A percentile compares a stretch with the other conserved stretches of the same genome.
These are phyloP conservation scores for Carex littledalei DNA, from an alignment of 176 grass and related monocot genomes.

Conservation along the genomic window DNA sequence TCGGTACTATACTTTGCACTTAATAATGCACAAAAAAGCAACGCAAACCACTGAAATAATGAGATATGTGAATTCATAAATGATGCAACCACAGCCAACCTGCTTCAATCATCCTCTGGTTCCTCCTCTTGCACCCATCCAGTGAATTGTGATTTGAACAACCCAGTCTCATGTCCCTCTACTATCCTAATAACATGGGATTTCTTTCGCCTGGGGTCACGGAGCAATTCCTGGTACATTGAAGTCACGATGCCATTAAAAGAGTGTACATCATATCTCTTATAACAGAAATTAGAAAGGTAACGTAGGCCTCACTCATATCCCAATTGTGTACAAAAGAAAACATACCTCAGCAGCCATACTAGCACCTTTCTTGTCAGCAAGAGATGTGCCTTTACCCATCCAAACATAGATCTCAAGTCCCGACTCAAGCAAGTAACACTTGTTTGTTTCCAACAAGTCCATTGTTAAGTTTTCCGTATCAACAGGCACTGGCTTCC, in stretches of 20 bases:
- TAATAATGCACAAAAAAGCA: neutral
- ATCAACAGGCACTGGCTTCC: conserved; percentile 43
- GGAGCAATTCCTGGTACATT: conserved; percentile 64
- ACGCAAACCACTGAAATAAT: neutral
- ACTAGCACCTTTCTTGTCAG: conserved; percentile 76
- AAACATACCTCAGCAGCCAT: conserved; percentile 67
- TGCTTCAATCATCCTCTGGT: neutral
- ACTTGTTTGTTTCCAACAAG: conserved; percentile 82
- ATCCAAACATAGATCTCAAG: conserved; percentile 78
- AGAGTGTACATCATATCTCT: neutral
- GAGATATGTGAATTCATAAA: neutral
- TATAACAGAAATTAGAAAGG: neutral
- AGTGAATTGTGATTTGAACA: conserved; percentile 73
- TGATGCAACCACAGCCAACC: neutral
- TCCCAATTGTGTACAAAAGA: neutral
- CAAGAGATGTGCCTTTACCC: conserved; percentile 71
- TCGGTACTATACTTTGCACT: neutral
- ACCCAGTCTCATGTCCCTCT: conserved; percentile 62
- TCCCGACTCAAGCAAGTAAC: conserved; percentile 68
- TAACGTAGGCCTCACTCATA: neutral
- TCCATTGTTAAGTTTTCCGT: conserved; percentile 57
- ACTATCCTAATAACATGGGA: conserved; percentile 66
- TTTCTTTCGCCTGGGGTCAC: conserved; percentile 37
- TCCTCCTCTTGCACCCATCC: conserved; percentile 40
- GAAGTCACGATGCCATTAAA: neutral